phyloP scores from a whole-genome alignment of 106 monocot species.

The Dendrobium catenatum region DNA sequence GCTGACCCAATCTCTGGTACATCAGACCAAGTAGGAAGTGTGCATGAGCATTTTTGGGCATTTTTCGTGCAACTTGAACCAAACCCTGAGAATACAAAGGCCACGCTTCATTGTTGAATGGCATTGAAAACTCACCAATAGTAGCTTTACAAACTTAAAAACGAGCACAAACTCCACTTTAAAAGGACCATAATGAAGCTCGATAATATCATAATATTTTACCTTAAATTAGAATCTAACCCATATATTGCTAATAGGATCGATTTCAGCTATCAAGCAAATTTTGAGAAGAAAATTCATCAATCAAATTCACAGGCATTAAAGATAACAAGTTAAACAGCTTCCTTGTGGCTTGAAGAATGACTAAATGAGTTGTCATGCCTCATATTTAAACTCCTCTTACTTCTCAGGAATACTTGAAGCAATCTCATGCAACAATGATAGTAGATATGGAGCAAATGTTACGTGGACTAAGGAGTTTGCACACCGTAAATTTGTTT shows the following conservation, averaged over 20 bases:
- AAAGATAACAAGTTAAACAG: not conserved
- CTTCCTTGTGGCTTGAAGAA: not conserved
- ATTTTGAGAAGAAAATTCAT: not conserved
- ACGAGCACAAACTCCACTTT: not conserved
- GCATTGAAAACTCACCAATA: not conserved
- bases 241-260: not conserved
- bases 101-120: not conserved
- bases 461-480: not conserved
- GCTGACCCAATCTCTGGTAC: conserved; percentile 94
- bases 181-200: not conserved
- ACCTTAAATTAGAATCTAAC: not conserved
- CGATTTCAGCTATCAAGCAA: not conserved
- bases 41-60: conserved; percentile 95
- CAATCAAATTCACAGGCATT: not conserved
- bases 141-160: not conserved
- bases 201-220: not conserved
- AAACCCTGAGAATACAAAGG: conserved; percentile 50
- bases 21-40: conserved; percentile 88
- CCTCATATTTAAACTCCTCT: not conserved
- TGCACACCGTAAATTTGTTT: not conserved
- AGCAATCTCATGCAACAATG: not conserved
- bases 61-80: conserved; percentile 81
- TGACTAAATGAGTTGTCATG: not conserved
- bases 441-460: not conserved
- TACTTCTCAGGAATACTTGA: not conserved